Base-by-base conservation (phyloP, 345 rosid genomes). In the Populus alba region DNA sequence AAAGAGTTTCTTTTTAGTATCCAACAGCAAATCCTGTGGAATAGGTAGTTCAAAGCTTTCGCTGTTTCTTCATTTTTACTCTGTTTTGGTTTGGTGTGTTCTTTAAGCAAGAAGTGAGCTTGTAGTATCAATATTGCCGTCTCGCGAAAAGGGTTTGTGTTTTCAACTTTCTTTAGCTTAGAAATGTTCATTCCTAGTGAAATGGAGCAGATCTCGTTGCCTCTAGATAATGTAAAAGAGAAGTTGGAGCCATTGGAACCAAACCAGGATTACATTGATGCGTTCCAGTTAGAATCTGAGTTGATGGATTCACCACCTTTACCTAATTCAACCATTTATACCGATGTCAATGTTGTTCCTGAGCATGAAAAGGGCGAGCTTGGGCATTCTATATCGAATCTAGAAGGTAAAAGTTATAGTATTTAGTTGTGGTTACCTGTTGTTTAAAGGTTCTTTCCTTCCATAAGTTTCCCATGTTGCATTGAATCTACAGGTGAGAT, bases 321-420 rank as follows among this genome's bases (percentile, higher is more conserved):
- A 51, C 73, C 87, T 39, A 78, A 66, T 38, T 69, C 88, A 47
- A 66, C 85, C 65, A 78, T 85, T 70, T 91, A 70, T 81, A 89
- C 93, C 2, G 94, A 93, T 79, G 95, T 92, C 38, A 87, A 75
- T 75, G 91, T 93, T 68, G 89, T 93, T 76, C 95, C 98, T 59
- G 97, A 95, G 85, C 94, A 90, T 13, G 90, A 89, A 85, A 89
- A 81, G 76, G 80, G 76, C 53, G 87, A 89, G 88, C 95, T 91
- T 68, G 90, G 86, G 86, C 84, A 81, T 76, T 87, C 89, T 35
- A 85, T 90, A 67, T 25, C 77, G 38, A 87, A 84, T 79, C 86
- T 91, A 16, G 88, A 93, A 89, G 98, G 98, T 89, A 77, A 62
- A 47, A 6, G 68, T 67, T 76, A n/a, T 7, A n/a, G 27, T 18